Evolutionary conservation across 2,329 filamentous ascomycete species (phyloP), one percentile per base, ranked within the genome.

Genomic region (Trichoderma asperellum): DNA sequence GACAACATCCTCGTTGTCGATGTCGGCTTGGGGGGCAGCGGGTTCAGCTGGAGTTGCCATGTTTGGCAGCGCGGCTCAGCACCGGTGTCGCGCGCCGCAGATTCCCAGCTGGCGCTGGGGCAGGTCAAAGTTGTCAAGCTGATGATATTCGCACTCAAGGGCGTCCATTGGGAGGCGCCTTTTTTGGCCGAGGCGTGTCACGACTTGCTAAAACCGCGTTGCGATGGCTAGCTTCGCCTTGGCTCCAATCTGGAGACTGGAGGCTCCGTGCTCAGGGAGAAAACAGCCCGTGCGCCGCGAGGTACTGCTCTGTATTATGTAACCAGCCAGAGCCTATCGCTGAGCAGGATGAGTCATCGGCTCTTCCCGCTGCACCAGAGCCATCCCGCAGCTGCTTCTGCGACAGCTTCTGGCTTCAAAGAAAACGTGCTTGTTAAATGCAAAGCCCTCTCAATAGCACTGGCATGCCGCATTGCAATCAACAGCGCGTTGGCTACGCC

Each of bases 1-100:
- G 56, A 74, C 71, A 29, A 70, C 73, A 29, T 74, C 73, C 37
- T 74, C 37, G 66, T 76, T 71, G 68, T 72, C 74, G 69, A 73
- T 69, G 73, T 70, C 73, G 40, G 69, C 57, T 24, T n/a, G 37
- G 11, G 37, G 52, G 52, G 18, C 43, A 5, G 37, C 60, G 27
- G 34, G 21, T 12, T 55, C 58, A 37, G 65, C 43, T 29, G 59
- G 27, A 43, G 80, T 75, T 29, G 78, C 73, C 77, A 77, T 78
- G 56, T 21, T 68, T n/a, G 40, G 49, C 24, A 55, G 21, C 52
- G 29, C 58, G 29, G 34, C 32, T 49, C n/a, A 32, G 49, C 47
- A 5, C 47, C 52, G 27, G 47, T n/a, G 16, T 52, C 2, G 55
- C 24, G 43, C 65, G 32, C 34, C 40, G 21, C 14, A 5, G 21